Evolutionary conservation across 2,329 filamentous ascomycete species (phyloP).

Genomic region (Fusarium piperis): DNA sequence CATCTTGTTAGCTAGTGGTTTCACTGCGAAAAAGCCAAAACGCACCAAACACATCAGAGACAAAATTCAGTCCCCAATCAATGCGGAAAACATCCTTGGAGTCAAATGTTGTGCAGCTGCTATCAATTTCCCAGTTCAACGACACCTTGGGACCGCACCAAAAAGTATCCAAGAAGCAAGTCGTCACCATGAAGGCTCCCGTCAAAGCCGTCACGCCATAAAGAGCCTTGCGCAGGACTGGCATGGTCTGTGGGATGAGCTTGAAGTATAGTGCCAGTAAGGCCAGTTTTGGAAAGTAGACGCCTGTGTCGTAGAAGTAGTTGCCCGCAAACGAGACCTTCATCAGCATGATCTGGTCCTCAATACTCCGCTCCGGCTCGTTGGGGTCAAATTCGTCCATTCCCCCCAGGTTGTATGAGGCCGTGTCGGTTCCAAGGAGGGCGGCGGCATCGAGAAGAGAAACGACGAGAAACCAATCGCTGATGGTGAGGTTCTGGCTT

Average conservation of each 20-base stretch:
- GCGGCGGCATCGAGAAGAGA: conserved; percentile 41
- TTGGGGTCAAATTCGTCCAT: conserved; percentile 41
- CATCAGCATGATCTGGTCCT: conserved; percentile 34
- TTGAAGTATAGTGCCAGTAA: conserved; percentile 43
- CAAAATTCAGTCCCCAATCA: conserved; percentile 44
- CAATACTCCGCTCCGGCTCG: conserved; percentile 4
- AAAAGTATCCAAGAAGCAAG: conserved; percentile 44
- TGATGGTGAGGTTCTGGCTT: conserved; percentile 39
- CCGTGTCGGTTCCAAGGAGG: conserved; percentile 39
- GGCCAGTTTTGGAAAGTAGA: conserved; percentile 44
- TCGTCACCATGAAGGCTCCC: conserved; percentile 34
- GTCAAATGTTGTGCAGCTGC: conserved; percentile 37
- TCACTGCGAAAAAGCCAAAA: not conserved
- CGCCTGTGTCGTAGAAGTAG: conserved; percentile 46
- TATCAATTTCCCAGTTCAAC: conserved; percentile 41
- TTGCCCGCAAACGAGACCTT: conserved; percentile 45
- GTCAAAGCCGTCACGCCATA: conserved; percentile 37
- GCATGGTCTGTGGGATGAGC: conserved; percentile 41
- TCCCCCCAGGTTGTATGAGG: conserved; percentile 41
- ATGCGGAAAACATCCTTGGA: conserved; percentile 42
- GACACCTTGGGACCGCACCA: conserved; percentile 43
- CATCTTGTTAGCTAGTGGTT: not conserved
- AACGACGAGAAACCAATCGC: conserved; percentile 43
- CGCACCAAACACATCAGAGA: conserved; percentile 27
- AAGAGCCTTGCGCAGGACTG: conserved; percentile 35